These are phyloP conservation scores for Tetracladium marchalianum DNA, from an alignment of 495 filamentous ascomycete genomes.

Conservation along the genomic window DNA sequence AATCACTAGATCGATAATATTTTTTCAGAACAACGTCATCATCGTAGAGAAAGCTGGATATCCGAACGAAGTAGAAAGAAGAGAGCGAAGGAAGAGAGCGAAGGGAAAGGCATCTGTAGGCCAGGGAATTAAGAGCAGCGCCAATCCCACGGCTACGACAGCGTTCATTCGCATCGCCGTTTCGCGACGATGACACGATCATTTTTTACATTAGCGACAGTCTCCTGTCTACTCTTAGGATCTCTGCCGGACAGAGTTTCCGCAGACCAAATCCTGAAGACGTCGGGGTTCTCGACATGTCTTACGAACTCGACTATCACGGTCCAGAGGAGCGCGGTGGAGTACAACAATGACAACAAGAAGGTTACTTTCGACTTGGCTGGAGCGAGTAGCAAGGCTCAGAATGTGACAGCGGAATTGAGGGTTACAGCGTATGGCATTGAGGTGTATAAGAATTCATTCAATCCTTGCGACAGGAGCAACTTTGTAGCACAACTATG, in stretches of 20 bases:
- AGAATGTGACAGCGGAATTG: conserved; percentile 75
- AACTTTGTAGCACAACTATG: conserved; percentile 67
- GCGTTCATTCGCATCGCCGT: no score
- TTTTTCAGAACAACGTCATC: no score
- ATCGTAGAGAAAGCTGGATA: no score
- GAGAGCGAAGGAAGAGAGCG: no score
- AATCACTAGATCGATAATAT: no score
- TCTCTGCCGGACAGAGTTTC: conserved; percentile 22
- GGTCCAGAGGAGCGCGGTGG: conserved; percentile 65
- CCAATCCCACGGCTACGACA: no score
- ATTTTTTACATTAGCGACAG: conserved; percentile 9
- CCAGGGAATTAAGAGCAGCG: no score
- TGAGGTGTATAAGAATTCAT: conserved; percentile 65
- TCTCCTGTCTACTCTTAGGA: conserved; percentile 20
- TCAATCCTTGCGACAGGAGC: conserved; percentile 66
- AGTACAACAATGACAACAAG: conserved; percentile 65
- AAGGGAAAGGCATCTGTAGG: no score
- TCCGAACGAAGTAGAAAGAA: no score
- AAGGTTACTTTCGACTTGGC: conserved; percentile 73
- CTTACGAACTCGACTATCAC: conserved; percentile 52
- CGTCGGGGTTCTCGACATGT: conserved; percentile 71
- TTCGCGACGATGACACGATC: conserved; percentile 12
- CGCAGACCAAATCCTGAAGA: conserved; percentile 66
- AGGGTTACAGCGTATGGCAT: conserved; percentile 81
- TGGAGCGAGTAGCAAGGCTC: conserved; percentile 59